Conservation (phyloP, 352 stramenopile genomes). For the Globisporangium lucens region DNA sequence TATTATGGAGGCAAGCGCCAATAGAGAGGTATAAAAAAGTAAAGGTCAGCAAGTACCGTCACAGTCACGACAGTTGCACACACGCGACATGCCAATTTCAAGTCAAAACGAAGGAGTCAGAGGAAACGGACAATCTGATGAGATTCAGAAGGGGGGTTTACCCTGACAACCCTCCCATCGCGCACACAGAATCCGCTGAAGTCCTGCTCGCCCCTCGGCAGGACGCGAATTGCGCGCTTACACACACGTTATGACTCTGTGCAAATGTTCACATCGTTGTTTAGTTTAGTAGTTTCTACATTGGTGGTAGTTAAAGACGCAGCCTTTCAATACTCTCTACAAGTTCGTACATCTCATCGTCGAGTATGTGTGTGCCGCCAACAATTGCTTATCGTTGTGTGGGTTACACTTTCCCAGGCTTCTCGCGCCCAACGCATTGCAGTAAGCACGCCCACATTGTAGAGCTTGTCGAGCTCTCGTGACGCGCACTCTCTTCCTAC, state of each 20-base stretch:
- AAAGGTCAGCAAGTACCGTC: neutral
- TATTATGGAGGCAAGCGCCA: neutral
- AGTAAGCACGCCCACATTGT: neutral
- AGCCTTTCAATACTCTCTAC: neutral
- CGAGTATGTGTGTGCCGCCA: neutral
- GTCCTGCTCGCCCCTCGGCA: too few relatives aligned
- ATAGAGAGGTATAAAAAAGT: conserved; percentile 1
- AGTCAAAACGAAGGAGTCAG: neutral
- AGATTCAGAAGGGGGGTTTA: neutral
- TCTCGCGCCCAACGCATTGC: neutral
- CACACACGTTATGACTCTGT: neutral
- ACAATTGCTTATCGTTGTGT: neutral
- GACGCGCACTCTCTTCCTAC: neutral
- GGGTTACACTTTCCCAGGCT: neutral
- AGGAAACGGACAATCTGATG: neutral
- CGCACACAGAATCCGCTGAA: too few relatives aligned
- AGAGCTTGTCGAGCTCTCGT: neutral
- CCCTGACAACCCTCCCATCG: neutral
- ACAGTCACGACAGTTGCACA: neutral
- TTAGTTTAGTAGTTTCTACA: neutral
- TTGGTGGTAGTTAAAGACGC: neutral
- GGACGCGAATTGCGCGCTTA: neutral
- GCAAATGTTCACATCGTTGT: neutral
- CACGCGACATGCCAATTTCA: neutral
- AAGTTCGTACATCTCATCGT: too few relatives aligned